phyloP scores from a whole-genome alignment of 2,329 filamentous ascomycete species.

The Sporothrix brunneoviolacea region DNA sequence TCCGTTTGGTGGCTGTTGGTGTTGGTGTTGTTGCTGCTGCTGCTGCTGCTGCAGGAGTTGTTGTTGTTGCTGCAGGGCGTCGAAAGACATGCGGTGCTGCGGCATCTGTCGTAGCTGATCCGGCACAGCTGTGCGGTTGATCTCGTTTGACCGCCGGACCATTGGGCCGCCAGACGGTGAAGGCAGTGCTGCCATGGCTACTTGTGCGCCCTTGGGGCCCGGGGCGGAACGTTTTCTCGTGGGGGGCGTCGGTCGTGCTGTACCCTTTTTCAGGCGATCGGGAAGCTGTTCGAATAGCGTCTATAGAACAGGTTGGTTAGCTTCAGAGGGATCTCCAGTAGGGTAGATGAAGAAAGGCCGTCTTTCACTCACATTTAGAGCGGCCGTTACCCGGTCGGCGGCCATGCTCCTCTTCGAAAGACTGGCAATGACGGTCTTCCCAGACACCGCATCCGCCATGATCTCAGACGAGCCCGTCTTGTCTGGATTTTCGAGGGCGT shows the following conservation, averaged over 20 bases:
- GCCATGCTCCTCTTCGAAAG: conserved; percentile 80
- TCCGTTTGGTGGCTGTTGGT: conserved; percentile 9
- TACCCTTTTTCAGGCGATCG: conserved; percentile 55
- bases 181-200: conserved; percentile 23
- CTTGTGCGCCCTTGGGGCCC: conserved; percentile 29
- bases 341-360: too few relatives aligned
- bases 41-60: conserved; percentile 1
- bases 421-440: conserved; percentile 72
- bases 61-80: conserved; percentile 21
- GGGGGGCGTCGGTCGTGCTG: conserved; percentile 28
- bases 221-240: conserved; percentile 54
- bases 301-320: conserved; percentile 38
- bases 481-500: conserved; percentile 71
- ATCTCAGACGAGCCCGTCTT: conserved; percentile 71
- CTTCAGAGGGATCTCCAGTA: too few relatives aligned
- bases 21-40: conserved; percentile 1
- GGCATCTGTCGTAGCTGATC: conserved; percentile 16
- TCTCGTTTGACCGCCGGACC: conserved; percentile 23
- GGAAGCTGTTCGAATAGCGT: conserved; percentile 79
- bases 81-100: conserved; percentile 22
- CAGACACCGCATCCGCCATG: conserved; percentile 75
- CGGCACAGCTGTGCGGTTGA: conserved; percentile 16
- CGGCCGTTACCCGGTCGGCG: conserved; percentile 75
- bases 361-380: conserved; percentile 64
- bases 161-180: conserved; percentile 22